These are phyloP conservation scores for Sugiyamaella pinicola DNA, from an alignment of 1,139 yeast genomes.

Conservation along the genomic window DNA sequence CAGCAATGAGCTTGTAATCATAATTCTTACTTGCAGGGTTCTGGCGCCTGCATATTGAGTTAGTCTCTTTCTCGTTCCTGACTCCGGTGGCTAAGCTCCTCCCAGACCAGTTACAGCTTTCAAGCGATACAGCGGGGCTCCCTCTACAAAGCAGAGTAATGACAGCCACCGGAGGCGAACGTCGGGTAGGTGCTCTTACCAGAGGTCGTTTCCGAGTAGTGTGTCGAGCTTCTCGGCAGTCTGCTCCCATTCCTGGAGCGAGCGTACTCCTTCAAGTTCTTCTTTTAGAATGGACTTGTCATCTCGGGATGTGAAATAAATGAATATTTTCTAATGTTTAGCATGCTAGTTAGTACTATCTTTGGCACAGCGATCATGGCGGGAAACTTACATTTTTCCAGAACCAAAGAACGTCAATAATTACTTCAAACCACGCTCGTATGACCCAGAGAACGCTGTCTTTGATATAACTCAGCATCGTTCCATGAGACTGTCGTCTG, in stretches of 20 bases:
- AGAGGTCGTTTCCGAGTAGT: constrained; percentile 43
- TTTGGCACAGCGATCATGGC: neutral
- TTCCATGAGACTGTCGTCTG: constrained; percentile 2
- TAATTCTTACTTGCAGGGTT: constrained; percentile 80
- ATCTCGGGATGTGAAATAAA: constrained; percentile 29
- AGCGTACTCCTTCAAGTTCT: constrained; percentile 33
- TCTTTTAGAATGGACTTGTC: constrained; percentile 28
- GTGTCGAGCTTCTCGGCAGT: constrained; percentile 42
- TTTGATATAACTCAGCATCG: constrained; percentile 16
- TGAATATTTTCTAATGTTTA: constrained; percentile 26
- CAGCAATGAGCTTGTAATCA: constrained; percentile 80
- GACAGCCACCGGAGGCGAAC: too few species aligned
- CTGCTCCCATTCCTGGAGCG: constrained; percentile 42
- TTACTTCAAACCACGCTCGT: constrained; percentile 32
- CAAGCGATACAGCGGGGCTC: too few species aligned
- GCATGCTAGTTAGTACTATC: constrained; percentile 9
- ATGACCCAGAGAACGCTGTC: constrained; percentile 28
- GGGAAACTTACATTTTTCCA: constrained; percentile 33
- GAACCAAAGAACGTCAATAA: constrained; percentile 34
- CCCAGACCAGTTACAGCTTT: constrained; percentile 1
- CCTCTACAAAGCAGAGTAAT: too few species aligned
- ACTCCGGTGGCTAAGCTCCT: constrained; percentile 2
- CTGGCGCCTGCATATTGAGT: constrained; percentile 61
- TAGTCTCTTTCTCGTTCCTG: neutral
- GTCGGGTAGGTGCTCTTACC: constrained; percentile 28